Evolutionary conservation across 2,329 filamentous ascomycete genomes (phyloP).

Genomic region (Penicillium sp.): DNA sequence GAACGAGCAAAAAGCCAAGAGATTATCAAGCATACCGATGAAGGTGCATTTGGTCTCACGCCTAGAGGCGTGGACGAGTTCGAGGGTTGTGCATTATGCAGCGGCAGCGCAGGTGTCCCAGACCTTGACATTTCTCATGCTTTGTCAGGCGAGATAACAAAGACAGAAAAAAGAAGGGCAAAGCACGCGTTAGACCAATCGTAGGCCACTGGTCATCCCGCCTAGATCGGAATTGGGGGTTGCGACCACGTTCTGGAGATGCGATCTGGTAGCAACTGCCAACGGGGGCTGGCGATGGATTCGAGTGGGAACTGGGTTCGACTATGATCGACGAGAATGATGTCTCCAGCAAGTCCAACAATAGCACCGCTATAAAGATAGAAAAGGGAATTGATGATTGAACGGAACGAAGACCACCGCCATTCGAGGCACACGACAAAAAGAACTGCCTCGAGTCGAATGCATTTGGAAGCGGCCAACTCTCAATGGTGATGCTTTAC

Average conservation of each 20-base stretch:
- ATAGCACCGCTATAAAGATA: background rate
- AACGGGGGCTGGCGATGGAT: constrained; percentile 10
- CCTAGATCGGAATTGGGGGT: constrained; percentile 12
- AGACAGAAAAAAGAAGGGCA: constrained; percentile 2
- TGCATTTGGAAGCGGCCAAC: constrained; percentile 13
- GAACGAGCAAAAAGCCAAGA: background rate
- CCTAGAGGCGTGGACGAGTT: constrained; percentile 26
- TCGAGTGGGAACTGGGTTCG: constrained; percentile 2
- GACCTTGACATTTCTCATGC: constrained; percentile 58
- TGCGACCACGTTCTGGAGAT: constrained; percentile 20
- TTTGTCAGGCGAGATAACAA: constrained; percentile 19
- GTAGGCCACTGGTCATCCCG: constrained; percentile 27
- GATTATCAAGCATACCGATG: constrained; percentile 27
- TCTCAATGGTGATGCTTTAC: constrained; percentile 29
- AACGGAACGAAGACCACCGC: constrained; percentile 2
- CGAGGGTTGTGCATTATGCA: constrained; percentile 47
- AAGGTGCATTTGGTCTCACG: constrained; percentile 24
- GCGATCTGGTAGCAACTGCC: constrained; percentile 29
- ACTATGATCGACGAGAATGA: constrained; percentile 3
- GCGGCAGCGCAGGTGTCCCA: constrained; percentile 53
- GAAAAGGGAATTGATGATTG: background rate
- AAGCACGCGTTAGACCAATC: constrained; percentile 15
- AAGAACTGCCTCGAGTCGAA: constrained; percentile 4
- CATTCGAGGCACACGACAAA: background rate
- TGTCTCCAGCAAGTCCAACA: background rate